Evolutionary conservation across 495 filamentous ascomycete genomes (phyloP), one percentile per base, ranked within the genome.

Genomic region (Neurospora tetrasperma): DNA sequence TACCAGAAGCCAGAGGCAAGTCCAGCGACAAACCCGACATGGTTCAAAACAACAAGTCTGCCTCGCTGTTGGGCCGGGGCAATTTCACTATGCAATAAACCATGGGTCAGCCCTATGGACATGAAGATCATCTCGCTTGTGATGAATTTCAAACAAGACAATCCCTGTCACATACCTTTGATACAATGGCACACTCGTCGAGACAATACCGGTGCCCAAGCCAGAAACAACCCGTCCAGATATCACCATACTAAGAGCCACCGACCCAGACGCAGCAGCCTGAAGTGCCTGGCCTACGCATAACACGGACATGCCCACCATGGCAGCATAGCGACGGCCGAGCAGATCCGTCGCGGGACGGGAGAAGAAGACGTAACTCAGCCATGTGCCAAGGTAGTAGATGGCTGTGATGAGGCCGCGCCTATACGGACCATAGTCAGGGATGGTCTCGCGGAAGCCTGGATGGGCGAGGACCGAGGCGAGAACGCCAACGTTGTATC

Each of bases 401-500:
- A 88, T 84, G 41, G 84, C 85, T 7, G 87, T 88, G 73, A 89
- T 87, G 39, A 88, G 77, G 2, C 86, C 87, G 42, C 78, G 85
- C 38, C 78, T 74, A 4, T 81, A 78, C 8, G 86, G 81, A 16
- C 80, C 80, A 4, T 82, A 86, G 39, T 82, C 74, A 43, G 83
- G 78, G 20, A 88, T 80, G 0, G 83, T 75, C 38, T 81, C 78
- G 31, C 80, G 77, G 74, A 87, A 89, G 20, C 86, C 87, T 0
- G 84, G 84, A 72, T 87, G 82, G 0, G 87, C 86, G 46, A 87
- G 85, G 4, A 89, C 82, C 0, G 86, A 86, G 0, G 86, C 86
- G 38, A 89, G 81, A 68, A 89, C 83, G 46, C 87, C 87, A 72
- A 89, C 82, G 77, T 88, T 87, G 76, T 88, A 89, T 2, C 86